Evolutionary conservation across 441 rosid species (phyloP), one percentile per base, ranked within the genome.

Genomic region (Populus trichocarpa): DNA sequence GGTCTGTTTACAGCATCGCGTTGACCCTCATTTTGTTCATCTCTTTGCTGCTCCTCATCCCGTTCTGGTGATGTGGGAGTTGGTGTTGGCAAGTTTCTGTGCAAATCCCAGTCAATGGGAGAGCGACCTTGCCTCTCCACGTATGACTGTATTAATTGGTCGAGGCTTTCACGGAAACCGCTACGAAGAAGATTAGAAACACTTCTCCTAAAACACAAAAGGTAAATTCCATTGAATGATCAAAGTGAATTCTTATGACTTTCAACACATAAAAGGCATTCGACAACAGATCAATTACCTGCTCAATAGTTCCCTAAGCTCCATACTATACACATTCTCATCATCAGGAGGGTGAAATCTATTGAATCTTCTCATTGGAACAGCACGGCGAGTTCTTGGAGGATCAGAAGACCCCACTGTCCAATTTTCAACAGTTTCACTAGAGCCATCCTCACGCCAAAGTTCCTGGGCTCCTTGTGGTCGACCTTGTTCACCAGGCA

Each of bases 121-220:
- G 93, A 76, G 70, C 83, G 93, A 14, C 90, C 93, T 87, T 88
- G 94, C 84, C 98, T 91, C 79, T 94, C 92, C 68, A 88, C 97
- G 79, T 92, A 92, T 67, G 97, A 90, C 79, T 90, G 94, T 85
- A 94, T 92, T 73, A 92, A 81, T 25, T 92, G 98, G 83, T 94
- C 98, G 84, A 94, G 81, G 77, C 93, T 94, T 87, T 94, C 98
- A 63, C 98, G 95, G 89, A 94, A 94, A 53, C 94, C 97, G 74
- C 97, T 93, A 46, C 90, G 93, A 83, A 93, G 93, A 79, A 93
- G 94, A 86, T 88, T 93, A 67, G 98, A 94, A 69, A 94, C 98
- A 67, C 94, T 94, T 85, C 97, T 90, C 88, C 97, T 93, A 81
- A 78, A 86, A 81, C 28, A 77, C 23, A 76, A 79, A 23, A 71